phyloP scores from a whole-genome alignment of 2,329 filamentous ascomycete species.

The Aspergillus neotritici region DNA sequence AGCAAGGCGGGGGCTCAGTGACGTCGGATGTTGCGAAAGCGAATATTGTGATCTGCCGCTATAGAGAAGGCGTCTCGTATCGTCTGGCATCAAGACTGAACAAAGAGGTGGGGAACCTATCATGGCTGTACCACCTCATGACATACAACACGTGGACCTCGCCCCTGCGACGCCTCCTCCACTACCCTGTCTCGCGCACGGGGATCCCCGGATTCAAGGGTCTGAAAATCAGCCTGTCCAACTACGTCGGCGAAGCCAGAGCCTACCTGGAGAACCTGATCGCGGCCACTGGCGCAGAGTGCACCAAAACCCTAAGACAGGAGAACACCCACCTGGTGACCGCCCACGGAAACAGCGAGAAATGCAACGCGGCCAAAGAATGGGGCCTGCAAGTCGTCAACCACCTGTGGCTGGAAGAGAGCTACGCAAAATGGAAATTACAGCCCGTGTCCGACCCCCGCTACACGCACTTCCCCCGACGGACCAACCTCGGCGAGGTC shows the following conservation, averaged over 20 bases:
- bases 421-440: slow-evolving; percentile 80
- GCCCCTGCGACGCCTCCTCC: slow-evolving; percentile 72
- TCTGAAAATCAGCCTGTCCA: slow-evolving; percentile 81
- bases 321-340: slow-evolving; percentile 96
- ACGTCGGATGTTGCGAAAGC: slow-evolving; percentile 62
- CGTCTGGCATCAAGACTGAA: slow-evolving; percentile 65
- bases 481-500: slow-evolving; percentile 88
- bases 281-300: slow-evolving; percentile 74
- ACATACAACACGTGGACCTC: slow-evolving; percentile 84
- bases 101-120: slow-evolving; percentile 84
- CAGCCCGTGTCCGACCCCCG: slow-evolving; percentile 66
- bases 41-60: slow-evolving; percentile 82
- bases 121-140: slow-evolving; percentile 91
- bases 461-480: slow-evolving; percentile 79
- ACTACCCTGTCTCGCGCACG: slow-evolving; percentile 76
- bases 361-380: slow-evolving; percentile 84
- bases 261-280: slow-evolving; percentile 92
- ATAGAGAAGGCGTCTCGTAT: slow-evolving; percentile 75
- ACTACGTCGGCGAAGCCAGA: slow-evolving; percentile 91
- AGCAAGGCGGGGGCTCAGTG: slow-evolving; percentile 63
- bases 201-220: slow-evolving; percentile 74
- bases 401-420: slow-evolving; percentile 96
- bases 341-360: slow-evolving; percentile 82
- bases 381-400: slow-evolving; percentile 90
- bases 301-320: slow-evolving; percentile 89